phyloP scores from a whole-genome alignment of 2,329 filamentous ascomycete genomes.

The Cercospora zeina region DNA sequence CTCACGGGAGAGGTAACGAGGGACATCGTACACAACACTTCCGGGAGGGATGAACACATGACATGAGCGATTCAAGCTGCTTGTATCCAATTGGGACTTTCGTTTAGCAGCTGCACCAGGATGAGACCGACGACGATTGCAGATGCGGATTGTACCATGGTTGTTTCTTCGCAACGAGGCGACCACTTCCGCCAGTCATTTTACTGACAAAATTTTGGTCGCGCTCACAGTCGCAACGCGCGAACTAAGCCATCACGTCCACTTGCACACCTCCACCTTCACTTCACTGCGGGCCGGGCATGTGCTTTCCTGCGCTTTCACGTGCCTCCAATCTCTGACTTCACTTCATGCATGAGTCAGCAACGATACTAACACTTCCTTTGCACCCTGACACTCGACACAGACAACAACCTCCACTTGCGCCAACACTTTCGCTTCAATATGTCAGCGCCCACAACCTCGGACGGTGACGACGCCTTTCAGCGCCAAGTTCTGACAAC shows the following conservation, averaged over 20 bases:
- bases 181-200: too few species aligned
- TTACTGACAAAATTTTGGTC: neutral
- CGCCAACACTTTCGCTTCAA: neutral
- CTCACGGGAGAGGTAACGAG: too few species aligned
- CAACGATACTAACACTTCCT: neutral
- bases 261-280: too few species aligned
- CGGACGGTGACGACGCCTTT: too few species aligned
- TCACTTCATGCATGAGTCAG: neutral
- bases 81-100: too few species aligned
- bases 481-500: too few species aligned
- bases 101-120: too few species aligned
- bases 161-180: too few species aligned
- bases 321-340: neutral
- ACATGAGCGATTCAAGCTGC: too few species aligned
- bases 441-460: neutral
- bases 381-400: neutral
- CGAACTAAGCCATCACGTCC: too few species aligned
- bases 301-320: neutral
- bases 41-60: too few species aligned
- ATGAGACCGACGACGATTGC: neutral
- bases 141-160: neutral
- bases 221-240: neutral
- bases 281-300: neutral
- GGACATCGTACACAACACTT: too few species aligned
- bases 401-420: neutral